Base-by-base conservation (phyloP, 179 eudicot species). In the Vitellaria paradoxa region DNA sequence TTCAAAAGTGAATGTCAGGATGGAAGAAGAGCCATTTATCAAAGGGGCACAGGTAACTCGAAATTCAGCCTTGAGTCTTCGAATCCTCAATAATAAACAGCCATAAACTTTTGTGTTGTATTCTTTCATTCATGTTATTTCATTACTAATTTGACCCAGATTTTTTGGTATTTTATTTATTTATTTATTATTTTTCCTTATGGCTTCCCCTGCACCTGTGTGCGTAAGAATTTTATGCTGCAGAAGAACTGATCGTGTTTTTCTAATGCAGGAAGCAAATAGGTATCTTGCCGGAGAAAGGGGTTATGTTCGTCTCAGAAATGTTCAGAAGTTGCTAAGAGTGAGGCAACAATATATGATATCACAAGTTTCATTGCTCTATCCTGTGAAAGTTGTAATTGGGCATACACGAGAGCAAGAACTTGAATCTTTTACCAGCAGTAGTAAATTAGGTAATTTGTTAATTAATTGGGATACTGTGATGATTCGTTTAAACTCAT, bases 261-360 rank as follows among this genome's bases (percentile, higher is more conserved):
- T 81, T 30, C 37, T 65, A 59, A 42, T 84, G 78, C 85, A 95
- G 99, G 99, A 93, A 65, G 83, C 90, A 57, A 85, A 83, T 81
- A 80, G 79, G 79, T 80, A 82, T 53, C 90, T 91, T 84, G 80
- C 85, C 75, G 97, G 98, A 76, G 98, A 91, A 81, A 86, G 82
- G 80, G 98, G 98, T 73, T 85, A 80, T 79, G 67, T 75, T 74
- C 91, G 78, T 79, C 87, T 96, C n/a, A 87, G 72, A 78, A 85
- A 76, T 70, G 65, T 89, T 73, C 91, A 84, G 83, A 91, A 86
- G 83, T 84, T 87, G 86, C 90, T 93, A 61, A 89, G 94, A 87
- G 46, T 82, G 68, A 90, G 99, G 82, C 97, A 96, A 81, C 99
- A 91, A 68, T 81, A 82, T 76, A 91, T 96, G 99, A 83, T 88